Evolutionary conservation across 1,284 basidiomycete genomes (phyloP), one percentile per base, ranked within the genome.

Genomic region (Cystobasidium sp.): DNA sequence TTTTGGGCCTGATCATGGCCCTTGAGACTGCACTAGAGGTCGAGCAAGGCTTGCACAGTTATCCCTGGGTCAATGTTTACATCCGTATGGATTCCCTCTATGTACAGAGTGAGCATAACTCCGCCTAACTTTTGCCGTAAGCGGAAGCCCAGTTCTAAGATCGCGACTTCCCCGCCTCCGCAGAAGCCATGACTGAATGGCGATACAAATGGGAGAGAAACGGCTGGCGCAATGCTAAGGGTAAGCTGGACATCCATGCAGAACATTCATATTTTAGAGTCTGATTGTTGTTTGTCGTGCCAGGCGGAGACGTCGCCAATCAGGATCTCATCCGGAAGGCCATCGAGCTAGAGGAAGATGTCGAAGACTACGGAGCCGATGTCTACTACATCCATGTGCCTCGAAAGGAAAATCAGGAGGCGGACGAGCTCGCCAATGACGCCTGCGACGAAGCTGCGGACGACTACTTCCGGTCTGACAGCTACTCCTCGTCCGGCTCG

Each of bases 151-250:
- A n/a, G n/a, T n/a, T n/a, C n/a, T n/a, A 9, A 10, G 9, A 10
- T n/a, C 8, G 52, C 22, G 14, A 20, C 56, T 58, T 37, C n/a
- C 56, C 5, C 24, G 8, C 22, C 24, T 37, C 22, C 8, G 39
- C 22, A 64, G 62, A 37, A 10, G 62, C 47, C 14, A 64, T 64
- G 62, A 64, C 41, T n/a, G n/a, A 47, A 16, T 64, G 62, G 62
- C 12, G 24, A 24, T 64, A 44, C 47, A 64, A 64, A 64, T 64
- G 62, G 62, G 6, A 31, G n/a, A 47, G 14, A 4, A 64, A 64
- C 62, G 47, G 62, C 9, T 64, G 62, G 62, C 8, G 16, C 16
- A 64, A 20, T 44, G 43, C 44, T 9, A 47, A 49, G 22, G 62
- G 62, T 64, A 51, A 3, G 62, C 22, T 12, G 6, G 44, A 9